Conservation (phyloP, 208 protist species). For the Acanthamoeba royreba region DNA sequence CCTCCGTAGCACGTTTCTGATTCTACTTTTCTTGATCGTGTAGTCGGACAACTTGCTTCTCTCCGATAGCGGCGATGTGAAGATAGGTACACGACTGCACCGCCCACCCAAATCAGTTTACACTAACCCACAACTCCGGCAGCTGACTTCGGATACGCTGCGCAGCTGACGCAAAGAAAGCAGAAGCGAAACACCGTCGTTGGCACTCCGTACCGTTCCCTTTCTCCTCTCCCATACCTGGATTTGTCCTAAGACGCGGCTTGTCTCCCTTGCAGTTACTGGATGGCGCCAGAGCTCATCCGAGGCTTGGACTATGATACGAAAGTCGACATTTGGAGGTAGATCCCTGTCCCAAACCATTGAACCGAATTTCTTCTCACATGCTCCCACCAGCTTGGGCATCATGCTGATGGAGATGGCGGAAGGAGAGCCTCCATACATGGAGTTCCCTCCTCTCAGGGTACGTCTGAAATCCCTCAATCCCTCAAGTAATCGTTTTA, state of each 20-base stretch:
- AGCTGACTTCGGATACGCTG: conserved; percentile 81
- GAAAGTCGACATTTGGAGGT: conserved; percentile 32
- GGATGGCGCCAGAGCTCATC: conserved; percentile 79
- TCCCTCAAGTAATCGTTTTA: background rate
- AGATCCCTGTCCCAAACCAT: background rate
- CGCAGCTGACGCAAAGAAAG: conserved; percentile 72
- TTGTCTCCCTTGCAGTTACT: conserved; percentile 50
- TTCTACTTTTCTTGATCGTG: no score
- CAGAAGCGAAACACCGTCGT: conserved; percentile 76
- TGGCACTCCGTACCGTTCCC: conserved; percentile 47
- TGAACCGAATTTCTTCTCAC: background rate
- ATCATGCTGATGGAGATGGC: conserved; percentile 63
- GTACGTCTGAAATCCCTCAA: background rate
- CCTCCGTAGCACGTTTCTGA: no score
- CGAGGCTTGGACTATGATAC: conserved; percentile 44
- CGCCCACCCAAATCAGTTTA: background rate
- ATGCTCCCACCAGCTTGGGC: conserved; percentile 32
- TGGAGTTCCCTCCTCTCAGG: conserved; percentile 65
- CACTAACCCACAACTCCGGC: background rate
- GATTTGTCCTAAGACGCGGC: background rate
- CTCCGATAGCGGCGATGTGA: conserved; percentile 52
- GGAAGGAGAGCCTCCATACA: conserved; percentile 62
- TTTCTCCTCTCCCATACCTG: background rate
- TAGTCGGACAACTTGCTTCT: conserved; percentile 79
- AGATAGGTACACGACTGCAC: background rate